Evolutionary conservation across 164 flowering plant genomes (phyloP).

Genomic region (Malania oleifera): DNA sequence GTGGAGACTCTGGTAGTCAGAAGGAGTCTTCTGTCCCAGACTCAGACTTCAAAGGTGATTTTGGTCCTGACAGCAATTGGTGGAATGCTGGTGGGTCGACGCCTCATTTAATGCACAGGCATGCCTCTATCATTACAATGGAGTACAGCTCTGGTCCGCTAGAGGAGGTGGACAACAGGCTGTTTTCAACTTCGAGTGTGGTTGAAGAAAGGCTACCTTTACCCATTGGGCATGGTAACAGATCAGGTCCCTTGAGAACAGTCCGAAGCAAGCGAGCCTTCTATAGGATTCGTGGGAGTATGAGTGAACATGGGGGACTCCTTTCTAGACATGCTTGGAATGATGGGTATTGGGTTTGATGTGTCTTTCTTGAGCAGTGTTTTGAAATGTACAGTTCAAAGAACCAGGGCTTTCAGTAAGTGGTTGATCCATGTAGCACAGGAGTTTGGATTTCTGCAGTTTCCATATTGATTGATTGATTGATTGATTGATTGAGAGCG

Average conservation of each 20-base stretch:
- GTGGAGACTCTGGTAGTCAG: conserved; percentile 60
- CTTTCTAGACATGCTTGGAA: conserved; percentile 31
- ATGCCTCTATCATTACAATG: conserved; percentile 79
- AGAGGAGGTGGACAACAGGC: conserved; percentile 58
- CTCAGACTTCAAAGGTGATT: conserved; percentile 56
- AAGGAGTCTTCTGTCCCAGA: conserved; percentile 69
- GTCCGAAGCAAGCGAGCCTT: conserved; percentile 49
- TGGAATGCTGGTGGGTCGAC: conserved; percentile 62
- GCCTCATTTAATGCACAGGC: conserved; percentile 58
- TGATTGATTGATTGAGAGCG: conserved; percentile 1
- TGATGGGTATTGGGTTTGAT: conserved; percentile 38
- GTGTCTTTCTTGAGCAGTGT: conserved; percentile 16
- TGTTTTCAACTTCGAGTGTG: conserved; percentile 46
- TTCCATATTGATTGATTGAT: conserved; percentile 10
- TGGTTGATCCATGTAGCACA: conserved; percentile 20
- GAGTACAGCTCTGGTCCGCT: conserved; percentile 83
- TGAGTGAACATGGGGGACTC: conserved; percentile 79
- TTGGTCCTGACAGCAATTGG: conserved; percentile 63
- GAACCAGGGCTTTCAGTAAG: conserved; percentile 10
- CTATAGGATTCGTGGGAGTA: conserved; percentile 66
- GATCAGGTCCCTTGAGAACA: conserved; percentile 86
- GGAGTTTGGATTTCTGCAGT: conserved; percentile 16
- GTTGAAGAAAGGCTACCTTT: conserved; percentile 40
- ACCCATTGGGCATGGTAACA: conserved; percentile 49
- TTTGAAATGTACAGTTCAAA: conserved; percentile 52